Conservation (phyloP, 352 stramenopile species). For the Pythium guiyangense region DNA sequence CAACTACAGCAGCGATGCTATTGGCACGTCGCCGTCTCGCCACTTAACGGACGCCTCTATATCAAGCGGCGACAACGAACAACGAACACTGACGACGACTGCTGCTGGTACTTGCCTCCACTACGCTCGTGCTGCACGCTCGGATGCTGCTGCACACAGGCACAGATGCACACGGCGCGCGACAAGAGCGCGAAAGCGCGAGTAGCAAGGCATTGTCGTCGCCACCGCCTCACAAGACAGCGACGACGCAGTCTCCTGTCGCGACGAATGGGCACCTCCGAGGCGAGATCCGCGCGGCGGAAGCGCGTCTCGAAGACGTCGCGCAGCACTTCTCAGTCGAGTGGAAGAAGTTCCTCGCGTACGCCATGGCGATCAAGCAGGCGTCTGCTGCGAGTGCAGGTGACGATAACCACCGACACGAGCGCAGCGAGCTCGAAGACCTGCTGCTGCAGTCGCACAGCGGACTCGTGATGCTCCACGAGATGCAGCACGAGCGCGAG, state of each 20-base stretch:
- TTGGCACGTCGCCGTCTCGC: too few species aligned
- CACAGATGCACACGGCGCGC: too few species aligned
- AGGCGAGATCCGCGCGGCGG: conserved; percentile 29
- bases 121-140: too few species aligned
- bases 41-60: too few species aligned
- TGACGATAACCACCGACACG: not conserved
- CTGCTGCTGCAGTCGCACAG: conserved; percentile 47
- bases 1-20: too few species aligned
- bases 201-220: too few species aligned
- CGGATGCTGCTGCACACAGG: too few species aligned
- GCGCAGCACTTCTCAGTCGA: conserved; percentile 60
- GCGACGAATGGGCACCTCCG: conserved; percentile 11
- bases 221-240: too few species aligned
- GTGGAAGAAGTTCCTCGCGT: conserved; percentile 53
- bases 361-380: conserved; percentile 45
- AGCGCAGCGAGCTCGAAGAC: conserved; percentile 26
- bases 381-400: conserved; percentile 1
- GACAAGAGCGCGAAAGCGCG: too few species aligned
- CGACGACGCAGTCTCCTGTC: not conserved
- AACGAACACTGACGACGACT: too few species aligned
- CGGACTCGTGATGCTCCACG: conserved; percentile 44
- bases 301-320: conserved; percentile 25
- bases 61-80: too few species aligned
- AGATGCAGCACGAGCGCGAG: conserved; percentile 24
- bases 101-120: too few species aligned